Conservation (phyloP, 2,329 filamentous ascomycete genomes). For the Venturia oleaginea region DNA sequence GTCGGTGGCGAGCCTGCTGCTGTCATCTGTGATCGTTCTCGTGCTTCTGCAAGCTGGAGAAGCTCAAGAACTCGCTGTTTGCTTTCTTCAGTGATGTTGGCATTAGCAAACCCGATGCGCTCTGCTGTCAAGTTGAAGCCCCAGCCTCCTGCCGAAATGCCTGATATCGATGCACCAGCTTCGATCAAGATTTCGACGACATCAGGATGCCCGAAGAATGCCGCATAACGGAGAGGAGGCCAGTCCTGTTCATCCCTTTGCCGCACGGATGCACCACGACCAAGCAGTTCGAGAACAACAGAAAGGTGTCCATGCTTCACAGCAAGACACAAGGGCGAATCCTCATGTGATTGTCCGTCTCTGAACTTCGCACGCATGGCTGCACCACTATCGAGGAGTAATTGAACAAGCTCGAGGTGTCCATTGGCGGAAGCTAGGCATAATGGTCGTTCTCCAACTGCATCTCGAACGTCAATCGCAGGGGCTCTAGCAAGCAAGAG, state of each 20-base stretch:
- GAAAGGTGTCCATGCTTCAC: conserved; percentile 26
- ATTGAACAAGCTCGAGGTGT: conserved; percentile 26
- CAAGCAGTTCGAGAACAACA: conserved; percentile 26
- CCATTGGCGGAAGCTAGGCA: conserved; percentile 27
- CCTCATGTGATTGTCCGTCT: conserved; percentile 23
- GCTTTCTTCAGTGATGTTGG: not conserved
- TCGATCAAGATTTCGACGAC: conserved; percentile 27
- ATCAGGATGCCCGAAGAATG: conserved; percentile 28
- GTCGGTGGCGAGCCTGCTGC: not conserved
- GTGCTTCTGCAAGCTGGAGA: not conserved
- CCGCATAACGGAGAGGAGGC: conserved; percentile 31
- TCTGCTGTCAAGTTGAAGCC: conserved; percentile 15
- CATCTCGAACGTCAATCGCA: conserved; percentile 26
- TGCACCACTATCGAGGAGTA: conserved; percentile 26
- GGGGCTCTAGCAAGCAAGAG: conserved; percentile 26
- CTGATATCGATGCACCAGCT: conserved; percentile 16
- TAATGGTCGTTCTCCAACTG: conserved; percentile 26
- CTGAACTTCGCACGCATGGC: conserved; percentile 20
- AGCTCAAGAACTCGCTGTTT: not conserved
- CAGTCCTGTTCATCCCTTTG: conserved; percentile 29
- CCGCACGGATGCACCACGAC: conserved; percentile 26
- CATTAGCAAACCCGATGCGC: conserved; percentile 15
- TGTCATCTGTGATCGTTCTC: not conserved
- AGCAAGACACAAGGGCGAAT: conserved; percentile 31
- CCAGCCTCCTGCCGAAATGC: conserved; percentile 13